These are phyloP conservation scores for Xylaria sp. DNA, from an alignment of 2,329 filamentous ascomycete species.

Conservation along the genomic window DNA sequence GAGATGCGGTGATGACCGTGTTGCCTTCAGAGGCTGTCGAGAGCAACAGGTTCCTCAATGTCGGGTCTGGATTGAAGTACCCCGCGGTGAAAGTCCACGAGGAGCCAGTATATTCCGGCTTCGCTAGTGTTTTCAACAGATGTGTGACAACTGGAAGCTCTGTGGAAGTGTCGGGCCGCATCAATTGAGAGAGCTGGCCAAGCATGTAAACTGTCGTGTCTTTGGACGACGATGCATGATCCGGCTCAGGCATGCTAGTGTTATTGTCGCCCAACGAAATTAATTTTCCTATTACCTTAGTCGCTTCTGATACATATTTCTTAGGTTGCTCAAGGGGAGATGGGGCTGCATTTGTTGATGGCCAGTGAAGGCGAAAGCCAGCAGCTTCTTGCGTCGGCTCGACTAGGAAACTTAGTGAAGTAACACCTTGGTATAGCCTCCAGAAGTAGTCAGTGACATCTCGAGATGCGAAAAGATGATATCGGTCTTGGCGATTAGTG, in stretches of 20 bases:
- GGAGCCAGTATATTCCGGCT: conserved; percentile 67
- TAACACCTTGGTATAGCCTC: conserved; percentile 75
- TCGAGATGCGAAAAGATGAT: conserved; percentile 84
- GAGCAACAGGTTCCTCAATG: conserved; percentile 80
- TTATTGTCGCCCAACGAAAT: conserved; percentile 58
- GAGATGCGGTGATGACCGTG: conserved; percentile 89
- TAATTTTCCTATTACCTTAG: conserved; percentile 68
- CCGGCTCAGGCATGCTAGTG: conserved; percentile 32
- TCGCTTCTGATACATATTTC: conserved; percentile 73
- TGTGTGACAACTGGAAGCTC: conserved; percentile 82
- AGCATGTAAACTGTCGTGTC: conserved; percentile 85
- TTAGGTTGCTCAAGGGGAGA: conserved; percentile 74
- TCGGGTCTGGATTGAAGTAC: conserved; percentile 95
- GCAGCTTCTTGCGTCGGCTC: conserved; percentile 62
- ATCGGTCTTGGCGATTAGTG: conserved; percentile 91
- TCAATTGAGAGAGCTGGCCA: conserved; percentile 84
- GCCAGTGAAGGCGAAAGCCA: conserved; percentile 74
- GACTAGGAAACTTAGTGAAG: conserved; percentile 81
- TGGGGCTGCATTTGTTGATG: conserved; percentile 71
- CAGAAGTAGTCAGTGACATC: conserved; percentile 84
- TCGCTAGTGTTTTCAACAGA: conserved; percentile 72
- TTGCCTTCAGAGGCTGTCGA: conserved; percentile 71
- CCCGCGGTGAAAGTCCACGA: conserved; percentile 97
- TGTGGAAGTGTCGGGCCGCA: conserved; percentile 80
- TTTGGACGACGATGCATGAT: conserved; percentile 37